Evolutionary conservation across 1,139 yeast species (phyloP).

Genomic region (Kodamaea derodonti): DNA sequence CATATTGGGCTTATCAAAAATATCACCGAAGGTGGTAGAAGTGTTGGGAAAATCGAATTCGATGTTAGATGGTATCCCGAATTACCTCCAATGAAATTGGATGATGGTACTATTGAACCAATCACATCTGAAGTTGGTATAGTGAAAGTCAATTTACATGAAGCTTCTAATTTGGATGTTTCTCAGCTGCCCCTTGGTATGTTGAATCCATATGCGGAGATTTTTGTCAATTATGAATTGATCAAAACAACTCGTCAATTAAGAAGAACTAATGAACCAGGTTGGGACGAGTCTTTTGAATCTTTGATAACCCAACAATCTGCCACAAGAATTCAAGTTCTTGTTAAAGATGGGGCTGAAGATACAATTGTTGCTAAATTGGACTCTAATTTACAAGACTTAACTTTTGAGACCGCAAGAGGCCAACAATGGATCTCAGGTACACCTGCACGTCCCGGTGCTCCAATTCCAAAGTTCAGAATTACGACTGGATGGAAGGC

Average conservation of each 20-base stretch:
- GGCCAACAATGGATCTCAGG: conserved; percentile 51
- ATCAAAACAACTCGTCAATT: conserved; percentile 56
- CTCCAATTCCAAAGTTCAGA: conserved; percentile 47
- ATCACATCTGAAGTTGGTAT: conserved; percentile 62
- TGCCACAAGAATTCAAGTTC: conserved; percentile 47
- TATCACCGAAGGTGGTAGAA: conserved; percentile 49
- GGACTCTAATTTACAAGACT: conserved; percentile 51
- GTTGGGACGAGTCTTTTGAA: conserved; percentile 65
- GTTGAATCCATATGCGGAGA: conserved; percentile 67
- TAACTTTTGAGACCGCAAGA: conserved; percentile 50
- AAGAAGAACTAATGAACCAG: conserved; percentile 66
- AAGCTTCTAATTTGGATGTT: conserved; percentile 67
- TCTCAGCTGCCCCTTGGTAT: conserved; percentile 63
- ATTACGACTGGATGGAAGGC: conserved; percentile 69
- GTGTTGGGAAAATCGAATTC: conserved; percentile 57
- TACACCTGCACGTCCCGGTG: conserved; percentile 24
- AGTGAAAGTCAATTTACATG: conserved; percentile 64
- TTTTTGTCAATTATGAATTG: conserved; percentile 53
- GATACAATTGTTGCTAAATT: conserved; percentile 50
- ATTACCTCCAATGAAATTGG: conserved; percentile 40
- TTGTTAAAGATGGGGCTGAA: conserved; percentile 54
- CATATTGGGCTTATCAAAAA: conserved; percentile 30
- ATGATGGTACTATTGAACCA: conserved; percentile 50
- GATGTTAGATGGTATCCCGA: conserved; percentile 66
- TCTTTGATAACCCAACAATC: conserved; percentile 58